Conservation (phyloP, 352 stramenopile species). For the Phytophthora europaea region DNA sequence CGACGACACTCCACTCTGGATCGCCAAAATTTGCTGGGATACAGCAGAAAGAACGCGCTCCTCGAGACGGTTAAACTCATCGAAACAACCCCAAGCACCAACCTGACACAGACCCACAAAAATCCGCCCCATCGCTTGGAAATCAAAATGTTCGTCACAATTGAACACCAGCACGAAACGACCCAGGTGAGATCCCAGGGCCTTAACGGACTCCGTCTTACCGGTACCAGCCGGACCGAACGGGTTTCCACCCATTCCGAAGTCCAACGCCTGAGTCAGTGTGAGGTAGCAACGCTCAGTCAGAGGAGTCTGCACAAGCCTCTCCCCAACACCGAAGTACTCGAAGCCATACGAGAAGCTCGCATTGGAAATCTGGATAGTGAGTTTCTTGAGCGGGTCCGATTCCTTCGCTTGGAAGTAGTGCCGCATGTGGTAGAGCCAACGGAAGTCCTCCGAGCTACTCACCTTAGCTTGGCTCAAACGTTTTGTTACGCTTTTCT, state of each 20-base stretch:
- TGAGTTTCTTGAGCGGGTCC: constrained; percentile 93
- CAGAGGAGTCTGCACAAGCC: constrained; percentile 99
- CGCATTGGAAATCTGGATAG: constrained; percentile 98
- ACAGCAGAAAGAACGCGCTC: constrained; percentile 99
- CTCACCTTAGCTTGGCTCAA: constrained; percentile 90
- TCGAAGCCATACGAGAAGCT: constrained; percentile 99
- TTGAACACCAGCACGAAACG: constrained; percentile 99
- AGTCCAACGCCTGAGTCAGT: constrained; percentile 99
- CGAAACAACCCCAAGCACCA: constrained; percentile 99
- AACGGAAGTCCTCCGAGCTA: constrained; percentile 96
- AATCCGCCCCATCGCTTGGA: constrained; percentile 99
- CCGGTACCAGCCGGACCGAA: constrained; percentile 99
- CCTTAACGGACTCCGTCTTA: constrained; percentile 99
- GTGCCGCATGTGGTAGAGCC: constrained; percentile 99
- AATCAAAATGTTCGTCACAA: constrained; percentile 99
- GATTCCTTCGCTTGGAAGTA: constrained; percentile 93
- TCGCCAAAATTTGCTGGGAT: constrained; percentile 99
- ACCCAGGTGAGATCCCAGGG: constrained; percentile 98
- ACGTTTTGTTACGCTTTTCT: constrained; percentile 97
- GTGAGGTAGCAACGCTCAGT: constrained; percentile 99
- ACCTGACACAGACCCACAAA: constrained; percentile 99
- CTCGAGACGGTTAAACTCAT: constrained; percentile 99
- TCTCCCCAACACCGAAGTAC: constrained; percentile 99
- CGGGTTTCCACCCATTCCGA: constrained; percentile 98
- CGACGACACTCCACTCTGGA: constrained; percentile 97